A percentile compares a stretch with the other conserved stretches of the same genome.
Evolutionary conservation across 306 rosid genomes (phyloP).

Genomic region (Glycyrrhiza uralensis): DNA sequence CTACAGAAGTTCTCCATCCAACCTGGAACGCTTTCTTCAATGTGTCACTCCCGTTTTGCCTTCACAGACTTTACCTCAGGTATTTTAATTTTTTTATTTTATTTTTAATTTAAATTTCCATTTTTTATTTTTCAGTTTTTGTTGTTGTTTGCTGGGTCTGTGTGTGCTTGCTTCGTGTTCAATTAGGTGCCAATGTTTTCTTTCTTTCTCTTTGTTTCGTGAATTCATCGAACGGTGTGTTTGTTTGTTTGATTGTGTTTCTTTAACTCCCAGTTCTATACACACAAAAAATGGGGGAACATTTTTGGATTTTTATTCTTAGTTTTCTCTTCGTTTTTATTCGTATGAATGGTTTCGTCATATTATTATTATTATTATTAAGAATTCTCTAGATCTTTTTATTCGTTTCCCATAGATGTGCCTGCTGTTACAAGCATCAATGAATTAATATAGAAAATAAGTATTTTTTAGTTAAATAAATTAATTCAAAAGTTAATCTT

Average conservation of each 20-base stretch:
- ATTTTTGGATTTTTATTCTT: neutral
- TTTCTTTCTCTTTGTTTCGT: neutral
- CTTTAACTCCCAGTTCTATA: neutral
- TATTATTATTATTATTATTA: neutral
- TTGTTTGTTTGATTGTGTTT: neutral
- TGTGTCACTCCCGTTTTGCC: conserved; percentile 63
- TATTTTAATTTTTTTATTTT: neutral
- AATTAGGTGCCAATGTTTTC: neutral
- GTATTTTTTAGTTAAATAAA: neutral
- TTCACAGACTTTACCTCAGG: conserved; percentile 59
- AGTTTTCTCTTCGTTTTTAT: neutral
- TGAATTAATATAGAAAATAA: neutral
- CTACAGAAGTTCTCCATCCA: conserved; percentile 31
- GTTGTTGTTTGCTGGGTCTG: neutral
- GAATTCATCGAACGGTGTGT: conserved; percentile 2
- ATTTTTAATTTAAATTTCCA: neutral
- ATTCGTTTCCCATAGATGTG: neutral
- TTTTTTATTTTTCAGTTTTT: neutral
- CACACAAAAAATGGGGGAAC: neutral
- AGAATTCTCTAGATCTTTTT: neutral
- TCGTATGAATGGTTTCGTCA: neutral
- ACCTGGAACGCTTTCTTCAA: conserved; percentile 62
- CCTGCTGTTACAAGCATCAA: neutral
- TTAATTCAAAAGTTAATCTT: neutral
- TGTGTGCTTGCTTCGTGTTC: neutral